Conservation (phyloP, 139 green algal genomes). For the Picochlorum costavermella region DNA sequence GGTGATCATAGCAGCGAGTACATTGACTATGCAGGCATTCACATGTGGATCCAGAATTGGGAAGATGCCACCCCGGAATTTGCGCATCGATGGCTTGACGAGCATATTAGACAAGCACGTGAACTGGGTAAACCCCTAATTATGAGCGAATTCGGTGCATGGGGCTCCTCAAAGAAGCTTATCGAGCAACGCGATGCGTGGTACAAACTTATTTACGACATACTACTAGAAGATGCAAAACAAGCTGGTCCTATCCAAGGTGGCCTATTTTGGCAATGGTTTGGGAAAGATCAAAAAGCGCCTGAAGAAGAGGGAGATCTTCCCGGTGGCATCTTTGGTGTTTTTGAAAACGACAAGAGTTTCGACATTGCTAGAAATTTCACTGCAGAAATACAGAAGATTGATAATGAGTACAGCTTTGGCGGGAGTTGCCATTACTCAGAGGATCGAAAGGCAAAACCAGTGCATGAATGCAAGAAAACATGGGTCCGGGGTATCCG, state of each 20-base stretch:
- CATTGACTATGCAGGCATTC: conserved; percentile 34
- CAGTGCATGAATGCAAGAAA: background rate
- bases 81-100: conserved; percentile 20
- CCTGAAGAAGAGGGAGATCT: conserved; percentile 28
- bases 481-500: conserved; percentile 4
- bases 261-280: conserved; percentile 53
- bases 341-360: conserved; percentile 19
- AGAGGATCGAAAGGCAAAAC: background rate
- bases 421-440: background rate
- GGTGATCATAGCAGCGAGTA: conserved; percentile 21
- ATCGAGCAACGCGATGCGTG: conserved; percentile 3
- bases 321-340: conserved; percentile 24
- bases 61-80: conserved; percentile 24
- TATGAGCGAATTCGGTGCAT: conserved; percentile 40
- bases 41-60: conserved; percentile 32
- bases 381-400: conserved; percentile 15
- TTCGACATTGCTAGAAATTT: conserved; percentile 15
- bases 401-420: conserved; percentile 3
- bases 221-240: conserved; percentile 9
- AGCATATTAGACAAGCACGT: conserved; percentile 21
- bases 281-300: conserved; percentile 37
- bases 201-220: conserved; percentile 10
- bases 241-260: conserved; percentile 30
- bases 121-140: conserved; percentile 31
- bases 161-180: background rate